Base-by-base conservation (phyloP, 2,329 filamentous ascomycete species). In the Colletotrichum nymphaeae region DNA sequence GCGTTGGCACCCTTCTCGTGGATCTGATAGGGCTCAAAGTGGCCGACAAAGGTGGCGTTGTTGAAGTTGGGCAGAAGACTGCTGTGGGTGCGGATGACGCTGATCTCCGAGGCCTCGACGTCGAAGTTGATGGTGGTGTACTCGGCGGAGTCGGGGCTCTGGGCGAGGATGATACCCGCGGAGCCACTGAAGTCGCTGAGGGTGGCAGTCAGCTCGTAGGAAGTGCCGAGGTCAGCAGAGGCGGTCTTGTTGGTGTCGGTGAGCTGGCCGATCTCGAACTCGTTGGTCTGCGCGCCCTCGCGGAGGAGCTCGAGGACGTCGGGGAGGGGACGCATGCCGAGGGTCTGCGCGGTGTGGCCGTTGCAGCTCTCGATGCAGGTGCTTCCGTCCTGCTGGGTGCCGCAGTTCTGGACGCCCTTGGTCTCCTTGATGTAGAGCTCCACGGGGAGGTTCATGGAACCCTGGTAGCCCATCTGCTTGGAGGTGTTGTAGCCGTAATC, bases 391-490 rank as follows among this genome's bases (percentile, higher is more conserved):
- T 53, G 22, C 72, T 72, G 64, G 14, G 67, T 64, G 52, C 57
- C 67, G 64, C 74, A 75, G 67, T 74, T 75, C 28, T 56, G 49
- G n/a, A 75, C 74, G 16, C 56, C 67, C 26, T 64, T 30, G 26
- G 72, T 75, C 60, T 75, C 74, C 64, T 74, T 72, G 64, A 75
- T 24, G 55, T 68, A 75, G 28, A 75, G 60, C 72, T 75, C 74
- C 24, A 67, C 42, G n/a, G 74, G 74, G 12, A 75, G 60, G 60
- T 66, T 72, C 67, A 75, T 69, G 32, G 72, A 49, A n/a, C 74
- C 74, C 72, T 63, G 52, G 64, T 75, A 75, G 37, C 74, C 74
- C 35, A 75, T 35, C 67, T 74, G 63, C 56, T 65, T 68, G 9
- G 74, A 56, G 4, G 74, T 75, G 60, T 63, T 42, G n/a, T 49